Percentiles rank a stretch among this genome's conserved stretches.
These are phyloP conservation scores for Parietaria judaica DNA, from an alignment of 306 rosid species.

Conservation along the genomic window DNA sequence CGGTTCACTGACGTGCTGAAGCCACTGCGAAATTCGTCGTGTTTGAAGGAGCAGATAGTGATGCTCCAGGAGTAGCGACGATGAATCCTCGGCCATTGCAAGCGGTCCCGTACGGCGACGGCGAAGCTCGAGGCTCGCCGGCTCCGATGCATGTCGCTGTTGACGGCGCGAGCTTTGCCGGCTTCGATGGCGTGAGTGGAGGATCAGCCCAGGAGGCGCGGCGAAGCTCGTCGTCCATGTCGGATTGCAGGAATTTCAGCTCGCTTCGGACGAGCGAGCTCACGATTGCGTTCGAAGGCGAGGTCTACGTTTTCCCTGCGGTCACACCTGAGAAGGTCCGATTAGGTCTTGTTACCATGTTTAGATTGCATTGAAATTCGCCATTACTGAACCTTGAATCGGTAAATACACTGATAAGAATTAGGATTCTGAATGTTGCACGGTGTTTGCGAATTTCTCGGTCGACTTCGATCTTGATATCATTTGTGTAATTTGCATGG, in stretches of 20 bases:
- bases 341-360: neutral
- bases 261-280: slow-evolving; percentile 48
- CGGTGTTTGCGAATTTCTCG: no score
- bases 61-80: slow-evolving; percentile 34
- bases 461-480: no score
- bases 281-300: slow-evolving; percentile 62
- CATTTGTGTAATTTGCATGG: no score
- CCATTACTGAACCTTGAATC: no score
- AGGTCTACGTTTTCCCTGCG: slow-evolving; percentile 63
- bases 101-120: slow-evolving; percentile 20
- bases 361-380: neutral
- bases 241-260: slow-evolving; percentile 6
- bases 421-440: no score
- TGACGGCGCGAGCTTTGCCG: slow-evolving; percentile 18
- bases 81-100: slow-evolving; percentile 30
- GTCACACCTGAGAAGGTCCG: slow-evolving; percentile 60
- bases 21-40: neutral
- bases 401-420: no score
- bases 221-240: neutral
- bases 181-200: slow-evolving; percentile 21
- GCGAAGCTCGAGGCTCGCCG: slow-evolving; percentile 6
- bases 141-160: slow-evolving; percentile 14
- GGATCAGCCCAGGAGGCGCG: slow-evolving; percentile 21
- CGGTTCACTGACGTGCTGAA: neutral
- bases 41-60: slow-evolving; percentile 17